A percentile compares a stretch with the other conserved stretches of the same genome.
phyloP scores from a whole-genome alignment of 495 filamentous ascomycete genomes.

The Delitschia confertaspora region DNA sequence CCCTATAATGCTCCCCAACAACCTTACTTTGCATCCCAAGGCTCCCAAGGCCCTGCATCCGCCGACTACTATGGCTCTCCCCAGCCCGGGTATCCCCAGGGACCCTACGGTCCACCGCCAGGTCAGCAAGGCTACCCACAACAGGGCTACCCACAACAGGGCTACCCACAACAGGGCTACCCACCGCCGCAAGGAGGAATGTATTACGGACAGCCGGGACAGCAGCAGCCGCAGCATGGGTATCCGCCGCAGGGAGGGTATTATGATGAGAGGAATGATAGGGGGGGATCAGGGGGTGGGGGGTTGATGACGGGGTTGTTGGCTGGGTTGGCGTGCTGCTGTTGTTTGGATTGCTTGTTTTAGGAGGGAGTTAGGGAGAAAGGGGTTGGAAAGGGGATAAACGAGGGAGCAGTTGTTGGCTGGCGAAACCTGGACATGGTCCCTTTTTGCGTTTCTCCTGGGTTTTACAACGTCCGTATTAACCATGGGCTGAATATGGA shows the following conservation, averaged over 20 bases:
- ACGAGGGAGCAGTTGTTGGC: background rate
- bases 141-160: background rate
- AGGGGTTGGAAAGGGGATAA: conserved; percentile 6
- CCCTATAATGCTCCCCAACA: conserved; percentile 14
- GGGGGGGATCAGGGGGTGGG: conserved; percentile 26
- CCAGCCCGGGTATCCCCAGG: conserved; percentile 16
- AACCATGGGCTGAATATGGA: too few relatives aligned
- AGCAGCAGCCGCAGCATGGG: conserved; percentile 12
- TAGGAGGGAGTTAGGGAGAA: conserved; percentile 25
- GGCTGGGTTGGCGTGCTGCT: conserved; percentile 45
- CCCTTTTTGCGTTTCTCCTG: too few relatives aligned
- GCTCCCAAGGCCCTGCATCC: conserved; percentile 1
- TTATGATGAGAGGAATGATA: conserved; percentile 35
- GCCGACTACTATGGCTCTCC: conserved; percentile 7
- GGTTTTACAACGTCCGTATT: too few relatives aligned
- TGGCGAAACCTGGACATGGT: too few relatives aligned
- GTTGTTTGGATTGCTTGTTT: conserved; percentile 48
- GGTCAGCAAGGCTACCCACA: conserved; percentile 28
- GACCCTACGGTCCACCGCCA: conserved; percentile 31
- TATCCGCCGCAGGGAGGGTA: conserved; percentile 31
- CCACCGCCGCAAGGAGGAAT: conserved; percentile 30
- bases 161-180: background rate
- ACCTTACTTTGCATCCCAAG: conserved; percentile 20
- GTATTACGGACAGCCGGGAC: conserved; percentile 30
- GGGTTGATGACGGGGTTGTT: conserved; percentile 44